Evolutionary conservation across 768 basidiomycete genomes (phyloP).

Genomic region (Tricholomella constricta): DNA sequence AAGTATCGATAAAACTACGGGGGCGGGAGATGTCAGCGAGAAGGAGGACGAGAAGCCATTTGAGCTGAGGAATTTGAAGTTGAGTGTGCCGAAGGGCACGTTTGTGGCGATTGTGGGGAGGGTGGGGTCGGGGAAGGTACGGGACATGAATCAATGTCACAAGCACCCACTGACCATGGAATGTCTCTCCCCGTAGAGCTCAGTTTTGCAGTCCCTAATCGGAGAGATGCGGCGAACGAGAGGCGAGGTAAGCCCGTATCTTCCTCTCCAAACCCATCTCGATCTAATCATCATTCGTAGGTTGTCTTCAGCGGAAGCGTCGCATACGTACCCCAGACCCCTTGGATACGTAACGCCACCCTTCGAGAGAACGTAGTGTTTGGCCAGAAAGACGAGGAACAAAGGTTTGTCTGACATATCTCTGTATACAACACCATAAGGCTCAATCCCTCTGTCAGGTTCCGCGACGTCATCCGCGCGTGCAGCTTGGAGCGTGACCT

Average conservation of each 20-base stretch:
- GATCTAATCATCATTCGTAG: conserved; percentile 20
- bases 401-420: conserved; percentile 37
- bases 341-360: conserved; percentile 72
- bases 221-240: conserved; percentile 67
- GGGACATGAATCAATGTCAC: no score
- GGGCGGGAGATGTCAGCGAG: conserved; percentile 21
- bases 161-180: not conserved
- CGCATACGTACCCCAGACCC: conserved; percentile 59
- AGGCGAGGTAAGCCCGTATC: conserved; percentile 46
- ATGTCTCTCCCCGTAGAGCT: conserved; percentile 40
- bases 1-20: conserved; percentile 10
- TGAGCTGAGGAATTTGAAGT: conserved; percentile 45
- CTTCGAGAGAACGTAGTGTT: conserved; percentile 77
- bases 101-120: conserved; percentile 73
- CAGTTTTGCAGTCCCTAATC: conserved; percentile 54
- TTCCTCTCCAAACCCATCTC: not conserved
- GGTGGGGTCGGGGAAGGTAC: conserved; percentile 73
- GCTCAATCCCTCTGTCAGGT: conserved; percentile 38
- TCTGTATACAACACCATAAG: not conserved
- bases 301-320: conserved; percentile 55
- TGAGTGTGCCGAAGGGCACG: conserved; percentile 53
- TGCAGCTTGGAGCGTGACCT: conserved; percentile 75
- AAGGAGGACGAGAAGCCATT: conserved; percentile 49
- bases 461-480: conserved; percentile 57
- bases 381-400: conserved; percentile 63